Percentiles rank a stretch among this genome's conserved stretches.
These are phyloP conservation scores for Cylindrotheca closterium DNA, from an alignment of 108 stramenopile genomes.

Conservation along the genomic window DNA sequence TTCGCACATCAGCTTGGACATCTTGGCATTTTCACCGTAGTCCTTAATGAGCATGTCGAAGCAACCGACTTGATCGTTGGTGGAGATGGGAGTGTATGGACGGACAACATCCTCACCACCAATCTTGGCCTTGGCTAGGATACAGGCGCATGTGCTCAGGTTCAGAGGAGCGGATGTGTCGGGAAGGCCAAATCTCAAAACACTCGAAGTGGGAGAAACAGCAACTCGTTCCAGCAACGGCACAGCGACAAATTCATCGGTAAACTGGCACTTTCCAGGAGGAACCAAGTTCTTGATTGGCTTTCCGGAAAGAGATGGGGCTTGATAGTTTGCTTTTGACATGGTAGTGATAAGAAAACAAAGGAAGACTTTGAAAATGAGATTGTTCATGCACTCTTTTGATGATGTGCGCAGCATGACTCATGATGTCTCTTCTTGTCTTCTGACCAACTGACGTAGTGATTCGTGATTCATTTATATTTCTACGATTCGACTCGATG, in stretches of 20 bases:
- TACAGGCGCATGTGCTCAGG: conserved; percentile 88
- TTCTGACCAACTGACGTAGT: no score
- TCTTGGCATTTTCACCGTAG: conserved; percentile 54
- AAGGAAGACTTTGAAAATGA: no score
- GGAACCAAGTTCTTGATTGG: conserved; percentile 36
- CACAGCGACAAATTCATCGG: conserved; percentile 44
- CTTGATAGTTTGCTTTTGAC: conserved; percentile 10
- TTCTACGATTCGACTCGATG: no score
- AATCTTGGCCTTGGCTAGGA: conserved; percentile 77
- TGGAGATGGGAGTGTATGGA: conserved; percentile 94
- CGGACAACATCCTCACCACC: conserved; percentile 62
- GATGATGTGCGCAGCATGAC: no score
- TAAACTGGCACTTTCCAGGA: conserved; percentile 79
- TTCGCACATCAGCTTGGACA: conserved; percentile 60
- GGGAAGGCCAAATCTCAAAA: conserved; percentile 73
- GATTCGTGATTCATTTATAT: no score
- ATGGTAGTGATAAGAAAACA: conserved; percentile 6
- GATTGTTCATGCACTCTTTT: no score
- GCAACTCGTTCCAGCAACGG: conserved; percentile 47
- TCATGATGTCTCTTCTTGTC: no score
- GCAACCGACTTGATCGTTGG: conserved; percentile 80
- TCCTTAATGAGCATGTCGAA: conserved; percentile 92
- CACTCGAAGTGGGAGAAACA: conserved; percentile 58
- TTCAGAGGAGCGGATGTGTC: conserved; percentile 55
- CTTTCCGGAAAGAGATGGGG: conserved; percentile 5